Percentiles rank a stretch among this genome's conserved stretches.
Conservation (phyloP, 768 basidiomycete genomes). For the Leucosporidium scottii region DNA sequence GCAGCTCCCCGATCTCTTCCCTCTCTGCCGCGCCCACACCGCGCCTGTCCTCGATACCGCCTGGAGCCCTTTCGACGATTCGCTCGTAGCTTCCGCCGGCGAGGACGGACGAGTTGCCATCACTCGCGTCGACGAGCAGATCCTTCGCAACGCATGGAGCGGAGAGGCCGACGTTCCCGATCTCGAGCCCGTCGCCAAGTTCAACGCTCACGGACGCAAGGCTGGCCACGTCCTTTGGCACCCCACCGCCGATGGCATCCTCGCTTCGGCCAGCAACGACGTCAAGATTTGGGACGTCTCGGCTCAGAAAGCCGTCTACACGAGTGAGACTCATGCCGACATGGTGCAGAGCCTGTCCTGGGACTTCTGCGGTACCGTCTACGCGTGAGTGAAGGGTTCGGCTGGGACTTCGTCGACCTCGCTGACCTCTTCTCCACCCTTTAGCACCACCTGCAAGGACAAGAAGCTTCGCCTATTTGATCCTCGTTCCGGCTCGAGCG, state of each 20-base stretch:
- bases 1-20: conserved; percentile 76
- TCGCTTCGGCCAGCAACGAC: conserved; percentile 72
- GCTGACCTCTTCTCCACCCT: neutral
- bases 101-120: conserved; percentile 92
- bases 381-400: conserved; percentile 47
- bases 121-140: conserved; percentile 69
- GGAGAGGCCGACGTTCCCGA: conserved; percentile 73
- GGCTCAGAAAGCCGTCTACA: conserved; percentile 57
- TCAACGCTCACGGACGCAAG: conserved; percentile 58
- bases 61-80: conserved; percentile 92
- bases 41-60: conserved; percentile 71
- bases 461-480: conserved; percentile 89
- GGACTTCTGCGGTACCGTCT: conserved; percentile 66
- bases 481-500: conserved; percentile 69
- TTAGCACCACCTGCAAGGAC: conserved; percentile 65
- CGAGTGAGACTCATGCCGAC: conserved; percentile 63
- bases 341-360: conserved; percentile 79
- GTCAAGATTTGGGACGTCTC: conserved; percentile 87
- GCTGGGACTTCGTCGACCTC: neutral
- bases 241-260: conserved; percentile 76
- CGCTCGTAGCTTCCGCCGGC: conserved; percentile 78
- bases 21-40: conserved; percentile 68
- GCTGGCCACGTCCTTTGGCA: conserved; percentile 92
- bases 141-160: conserved; percentile 56
- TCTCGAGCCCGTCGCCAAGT: conserved; percentile 76